phyloP scores from a whole-genome alignment of 2,329 filamentous ascomycete species.

The Diplodia mutila region DNA sequence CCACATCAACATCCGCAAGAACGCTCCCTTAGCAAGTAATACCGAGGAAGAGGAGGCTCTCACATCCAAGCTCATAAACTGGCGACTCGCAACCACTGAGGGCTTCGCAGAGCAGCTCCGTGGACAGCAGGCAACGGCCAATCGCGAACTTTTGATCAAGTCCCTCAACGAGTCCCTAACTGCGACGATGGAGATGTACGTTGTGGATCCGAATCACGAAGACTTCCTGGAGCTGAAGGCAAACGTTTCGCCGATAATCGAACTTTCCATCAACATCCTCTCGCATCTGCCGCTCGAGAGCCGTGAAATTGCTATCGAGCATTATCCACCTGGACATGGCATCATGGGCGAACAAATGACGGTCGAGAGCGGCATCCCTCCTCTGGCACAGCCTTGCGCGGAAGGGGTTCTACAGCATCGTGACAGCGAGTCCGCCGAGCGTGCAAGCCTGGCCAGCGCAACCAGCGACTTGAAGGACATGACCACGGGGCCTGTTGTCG shows the following conservation, averaged over 20 bases:
- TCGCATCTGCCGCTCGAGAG: constrained; percentile 88
- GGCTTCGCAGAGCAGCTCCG: constrained; percentile 75
- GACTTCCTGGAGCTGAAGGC: constrained; percentile 70
- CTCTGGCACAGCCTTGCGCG: constrained; percentile 48
- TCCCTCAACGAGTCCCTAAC: constrained; percentile 70
- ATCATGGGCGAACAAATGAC: constrained; percentile 82
- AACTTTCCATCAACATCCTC: constrained; percentile 83
- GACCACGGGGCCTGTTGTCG: background rate
- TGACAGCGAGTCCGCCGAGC: constrained; percentile 8
- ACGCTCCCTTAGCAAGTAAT: constrained; percentile 72
- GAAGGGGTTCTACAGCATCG: constrained; percentile 28
- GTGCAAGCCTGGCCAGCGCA: constrained; percentile 13
- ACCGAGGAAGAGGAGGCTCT: constrained; percentile 89
- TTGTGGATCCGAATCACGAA: constrained; percentile 74
- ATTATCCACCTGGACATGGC: constrained; percentile 75
- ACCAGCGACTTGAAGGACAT: constrained; percentile 1
- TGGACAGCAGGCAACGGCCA: constrained; percentile 66
- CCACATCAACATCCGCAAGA: constrained; percentile 82
- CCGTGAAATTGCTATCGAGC: constrained; percentile 84
- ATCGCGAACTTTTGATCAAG: constrained; percentile 62
- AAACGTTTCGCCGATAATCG: constrained; percentile 88
- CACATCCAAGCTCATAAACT: constrained; percentile 84
- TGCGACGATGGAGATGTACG: constrained; percentile 70
- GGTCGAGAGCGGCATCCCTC: constrained; percentile 64
- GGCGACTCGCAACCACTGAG: constrained; percentile 91